phyloP scores from a whole-genome alignment of 768 basidiomycete genomes.

The Cystofilobasidium macerans region DNA sequence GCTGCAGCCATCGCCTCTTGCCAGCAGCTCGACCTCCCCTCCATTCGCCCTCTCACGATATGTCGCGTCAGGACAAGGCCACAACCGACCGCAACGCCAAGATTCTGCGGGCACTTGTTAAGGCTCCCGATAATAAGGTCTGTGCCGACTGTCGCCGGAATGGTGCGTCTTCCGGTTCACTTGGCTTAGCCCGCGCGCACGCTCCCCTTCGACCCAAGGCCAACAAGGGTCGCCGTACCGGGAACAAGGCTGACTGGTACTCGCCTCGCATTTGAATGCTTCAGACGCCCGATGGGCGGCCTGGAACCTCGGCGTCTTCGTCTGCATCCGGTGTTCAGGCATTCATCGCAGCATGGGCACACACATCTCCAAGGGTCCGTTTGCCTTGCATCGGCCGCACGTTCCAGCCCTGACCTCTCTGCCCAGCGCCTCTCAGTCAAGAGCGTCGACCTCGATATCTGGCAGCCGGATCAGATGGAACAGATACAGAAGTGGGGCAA shows the following conservation, averaged over 20 bases:
- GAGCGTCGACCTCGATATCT: conserved; percentile 91
- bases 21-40: neutral
- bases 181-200: neutral
- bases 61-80: conserved; percentile 58
- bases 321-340: conserved; percentile 90
- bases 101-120: conserved; percentile 75
- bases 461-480: conserved; percentile 96
- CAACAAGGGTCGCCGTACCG: neutral
- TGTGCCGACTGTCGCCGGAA: conserved; percentile 97
- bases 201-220: neutral
- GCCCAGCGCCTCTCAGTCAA: conserved; percentile 48
- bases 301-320: conserved; percentile 88
- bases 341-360: conserved; percentile 97
- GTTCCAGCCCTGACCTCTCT: neutral
- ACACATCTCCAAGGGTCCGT: conserved; percentile 66
- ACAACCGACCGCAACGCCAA: conserved; percentile 69
- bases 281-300: conserved; percentile 95
- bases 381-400: neutral
- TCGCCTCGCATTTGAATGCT: neutral
- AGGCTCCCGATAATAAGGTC: conserved; percentile 77
- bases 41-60: too few species aligned
- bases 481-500: conserved; percentile 89
- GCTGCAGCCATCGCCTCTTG: neutral
- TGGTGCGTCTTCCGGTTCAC: conserved; percentile 45
- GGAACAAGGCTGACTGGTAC: neutral